These are phyloP conservation scores for Mortierella sp. DNA, from an alignment of 371 early-diverging fungal genomes.

Conservation along the genomic window DNA sequence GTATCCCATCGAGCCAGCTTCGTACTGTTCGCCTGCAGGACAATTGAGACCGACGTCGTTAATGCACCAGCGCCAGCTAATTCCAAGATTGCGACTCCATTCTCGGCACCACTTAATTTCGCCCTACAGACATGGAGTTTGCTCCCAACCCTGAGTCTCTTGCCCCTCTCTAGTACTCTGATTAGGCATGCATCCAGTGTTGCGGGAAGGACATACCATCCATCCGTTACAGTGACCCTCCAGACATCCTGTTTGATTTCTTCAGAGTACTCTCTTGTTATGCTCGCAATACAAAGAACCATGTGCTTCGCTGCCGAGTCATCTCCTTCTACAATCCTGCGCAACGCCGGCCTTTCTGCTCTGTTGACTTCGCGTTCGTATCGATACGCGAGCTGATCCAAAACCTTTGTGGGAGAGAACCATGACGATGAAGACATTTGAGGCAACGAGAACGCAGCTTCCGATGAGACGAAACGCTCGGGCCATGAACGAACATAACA, in stretches of 20 bases:
- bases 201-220: constrained; percentile 81
- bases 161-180: constrained; percentile 59
- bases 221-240: constrained; percentile 76
- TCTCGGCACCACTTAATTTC: constrained; percentile 56
- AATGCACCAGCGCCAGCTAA: constrained; percentile 36
- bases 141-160: constrained; percentile 69
- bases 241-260: constrained; percentile 23
- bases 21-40: constrained; percentile 70
- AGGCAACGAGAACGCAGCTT: not conserved
- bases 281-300: constrained; percentile 76
- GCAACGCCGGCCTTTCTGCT: constrained; percentile 76
- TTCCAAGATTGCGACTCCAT: constrained; percentile 59
- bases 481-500: constrained; percentile 73
- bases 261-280: constrained; percentile 35
- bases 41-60: constrained; percentile 40
- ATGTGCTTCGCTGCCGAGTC: constrained; percentile 68
- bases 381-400: constrained; percentile 70
- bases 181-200: constrained; percentile 67
- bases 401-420: constrained; percentile 65
- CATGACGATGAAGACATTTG: constrained; percentile 4
- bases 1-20: constrained; percentile 78
- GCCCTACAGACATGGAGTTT: constrained; percentile 80
- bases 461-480: constrained; percentile 22
- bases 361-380: constrained; percentile 81
- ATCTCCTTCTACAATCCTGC: constrained; percentile 80